These are phyloP conservation scores for Cyberlindnera mycetangii DNA, from an alignment of 805 yeast genomes.

Conservation along the genomic window DNA sequence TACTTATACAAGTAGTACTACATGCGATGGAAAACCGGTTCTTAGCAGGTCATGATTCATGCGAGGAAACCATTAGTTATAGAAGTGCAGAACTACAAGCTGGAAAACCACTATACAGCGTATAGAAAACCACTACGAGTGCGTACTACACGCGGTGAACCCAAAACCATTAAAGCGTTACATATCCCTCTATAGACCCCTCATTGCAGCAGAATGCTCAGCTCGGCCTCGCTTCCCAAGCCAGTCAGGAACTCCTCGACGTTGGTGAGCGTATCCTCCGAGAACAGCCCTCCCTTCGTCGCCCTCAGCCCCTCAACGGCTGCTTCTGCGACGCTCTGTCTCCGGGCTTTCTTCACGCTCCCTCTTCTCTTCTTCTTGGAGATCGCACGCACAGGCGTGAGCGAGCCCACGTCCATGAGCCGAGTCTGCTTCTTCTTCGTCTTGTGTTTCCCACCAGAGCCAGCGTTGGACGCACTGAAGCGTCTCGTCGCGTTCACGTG, in stretches of 20 bases:
- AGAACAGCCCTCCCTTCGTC: conserved; percentile 73
- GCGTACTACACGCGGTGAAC: too few relatives aligned
- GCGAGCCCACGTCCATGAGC: conserved; percentile 10
- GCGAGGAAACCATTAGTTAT: too few relatives aligned
- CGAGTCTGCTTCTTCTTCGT: conserved; percentile 13
- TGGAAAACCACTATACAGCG: too few relatives aligned
- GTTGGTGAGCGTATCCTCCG: conserved; percentile 69
- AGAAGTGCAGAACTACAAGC: too few relatives aligned
- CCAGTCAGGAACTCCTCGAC: conserved; percentile 69
- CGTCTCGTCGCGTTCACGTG: conserved; percentile 29
- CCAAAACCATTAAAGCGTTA: too few relatives aligned
- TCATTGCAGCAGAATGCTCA: conserved; percentile 32
- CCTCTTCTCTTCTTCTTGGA: conserved; percentile 24
- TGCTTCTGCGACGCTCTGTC: conserved; percentile 72
- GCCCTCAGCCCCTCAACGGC: conserved; percentile 72
- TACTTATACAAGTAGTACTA: too few relatives aligned
- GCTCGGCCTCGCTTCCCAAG: conserved; percentile 40
- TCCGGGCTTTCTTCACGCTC: conserved; percentile 42
- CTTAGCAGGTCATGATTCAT: too few relatives aligned
- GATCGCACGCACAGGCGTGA: conserved; percentile 21
- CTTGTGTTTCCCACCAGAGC: conserved; percentile 6
- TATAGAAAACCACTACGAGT: too few relatives aligned
- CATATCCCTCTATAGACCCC: background rate
- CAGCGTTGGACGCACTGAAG: conserved; percentile 17
- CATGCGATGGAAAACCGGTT: too few relatives aligned